Evolutionary conservation across 2,329 filamentous ascomycete species (phyloP), one percentile per base, ranked within the genome.

Genomic region (Colletotrichum viniferum): DNA sequence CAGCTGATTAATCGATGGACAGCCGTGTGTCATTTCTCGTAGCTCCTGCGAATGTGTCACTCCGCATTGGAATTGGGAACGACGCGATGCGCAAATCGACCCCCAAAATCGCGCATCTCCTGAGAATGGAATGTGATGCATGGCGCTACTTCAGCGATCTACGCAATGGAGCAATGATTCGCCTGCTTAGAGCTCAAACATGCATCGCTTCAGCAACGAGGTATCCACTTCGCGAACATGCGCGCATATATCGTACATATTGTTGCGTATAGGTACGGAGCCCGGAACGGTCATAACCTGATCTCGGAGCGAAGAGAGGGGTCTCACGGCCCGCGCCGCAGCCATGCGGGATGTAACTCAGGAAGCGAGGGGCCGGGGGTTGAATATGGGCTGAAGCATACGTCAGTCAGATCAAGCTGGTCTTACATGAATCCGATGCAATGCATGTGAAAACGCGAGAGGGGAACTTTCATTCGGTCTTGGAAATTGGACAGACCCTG

Each of bases 41-140:
- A 52, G 0, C n/a, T 0, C 0, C 5, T 21, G 5, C n/a, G 2
- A n/a, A 12, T 3, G 1, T 28, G 5, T 3, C 26, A 24, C 0
- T 60, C 1, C 9, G 28, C 4, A 32, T 32, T 62, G 30, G 18
- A n/a, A 24, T 30, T 14, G 2, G 43, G 9, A 34, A 62, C 30
- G 30, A 32, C 3, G 10, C 7, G n/a, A 62, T 62, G 16, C 18
- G 2, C 18, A 28, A 28, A 2, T 28, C 38, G 18, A 13, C 10
- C 55, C 0, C 5, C 28, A 36, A 62, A 34, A 62, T 62, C 16
- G 58, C 30, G 58, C 58, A 34, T 36, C 28, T 30, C 7, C 30
- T 34, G 26, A 34, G 18, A 0, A 14, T 21, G 58, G 28, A 0
- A 6, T 21, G 58, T 34, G n/a, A 21, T 36, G 32, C 58, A 66